Evolutionary conservation across 2,329 filamentous ascomycete genomes (phyloP).

Genomic region (Tolypocladium nubicola): DNA sequence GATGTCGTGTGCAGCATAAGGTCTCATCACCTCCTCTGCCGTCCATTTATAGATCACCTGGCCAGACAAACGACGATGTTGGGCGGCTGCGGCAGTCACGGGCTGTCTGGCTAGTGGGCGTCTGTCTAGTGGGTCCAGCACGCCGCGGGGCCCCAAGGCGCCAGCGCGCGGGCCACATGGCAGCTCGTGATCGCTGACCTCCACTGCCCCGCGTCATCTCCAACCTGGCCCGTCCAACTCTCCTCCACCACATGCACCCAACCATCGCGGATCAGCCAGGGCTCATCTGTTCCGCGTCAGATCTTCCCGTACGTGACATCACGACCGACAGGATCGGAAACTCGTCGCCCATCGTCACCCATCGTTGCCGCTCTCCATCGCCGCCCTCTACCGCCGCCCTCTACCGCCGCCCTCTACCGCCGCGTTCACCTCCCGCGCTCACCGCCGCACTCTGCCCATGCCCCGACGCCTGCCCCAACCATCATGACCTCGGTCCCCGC

Average conservation of each 20-base stretch:
- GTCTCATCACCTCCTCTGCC: neutral
- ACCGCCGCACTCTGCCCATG: neutral
- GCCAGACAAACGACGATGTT: neutral
- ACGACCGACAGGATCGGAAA: neutral
- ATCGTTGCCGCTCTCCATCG: neutral
- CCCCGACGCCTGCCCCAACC: neutral
- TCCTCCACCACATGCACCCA: neutral
- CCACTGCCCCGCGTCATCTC: neutral
- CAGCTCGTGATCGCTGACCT: neutral
- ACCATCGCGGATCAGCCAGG: neutral
- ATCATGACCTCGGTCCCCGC: slow-evolving; percentile 14
- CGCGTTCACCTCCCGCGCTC: neutral
- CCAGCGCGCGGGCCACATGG: neutral
- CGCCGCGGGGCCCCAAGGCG: neutral
- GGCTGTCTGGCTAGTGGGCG: neutral
- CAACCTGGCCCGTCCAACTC: neutral
- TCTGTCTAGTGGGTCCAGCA: neutral
- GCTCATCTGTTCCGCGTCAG: neutral
- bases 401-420: neutral
- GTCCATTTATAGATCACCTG: neutral
- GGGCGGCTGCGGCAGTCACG: neutral
- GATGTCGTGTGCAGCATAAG: neutral
- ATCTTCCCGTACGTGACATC: neutral
- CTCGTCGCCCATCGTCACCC: neutral
- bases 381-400: neutral